Conservation (phyloP, 169 alveolate genomes). For the Sarcocystis neurona region DNA sequence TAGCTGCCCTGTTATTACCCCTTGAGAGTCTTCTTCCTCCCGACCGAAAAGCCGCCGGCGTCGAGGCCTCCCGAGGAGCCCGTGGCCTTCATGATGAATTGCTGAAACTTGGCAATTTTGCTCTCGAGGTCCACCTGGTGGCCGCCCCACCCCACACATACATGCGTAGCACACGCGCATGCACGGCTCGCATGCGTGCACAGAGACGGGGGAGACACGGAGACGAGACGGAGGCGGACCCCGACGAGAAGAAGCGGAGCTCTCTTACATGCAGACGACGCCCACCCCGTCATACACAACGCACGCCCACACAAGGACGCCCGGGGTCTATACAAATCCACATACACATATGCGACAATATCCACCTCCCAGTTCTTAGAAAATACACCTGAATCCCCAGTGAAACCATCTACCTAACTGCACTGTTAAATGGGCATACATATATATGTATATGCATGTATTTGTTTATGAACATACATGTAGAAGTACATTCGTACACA, state of each 20-base stretch:
- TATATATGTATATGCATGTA: no score
- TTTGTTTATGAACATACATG: neutral
- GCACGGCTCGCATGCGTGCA: neutral
- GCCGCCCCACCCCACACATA: neutral
- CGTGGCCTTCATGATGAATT: constrained; percentile 75
- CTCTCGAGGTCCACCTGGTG: constrained; percentile 74
- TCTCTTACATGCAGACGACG: no score
- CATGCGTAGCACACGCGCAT: neutral
- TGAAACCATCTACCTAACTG: no score
- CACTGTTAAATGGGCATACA: no score
- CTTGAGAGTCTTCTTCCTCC: neutral
- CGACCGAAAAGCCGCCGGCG: neutral
- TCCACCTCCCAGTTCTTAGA: no score
- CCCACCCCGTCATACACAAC: neutral
- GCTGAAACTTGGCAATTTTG: constrained; percentile 77
- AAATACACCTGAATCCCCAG: no score
- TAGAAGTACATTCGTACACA: neutral
- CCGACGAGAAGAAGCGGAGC: no score
- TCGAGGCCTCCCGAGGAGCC: constrained; percentile 35
- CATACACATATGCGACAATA: no score
- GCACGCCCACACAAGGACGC: neutral
- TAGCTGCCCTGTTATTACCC: no score
- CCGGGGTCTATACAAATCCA: neutral
- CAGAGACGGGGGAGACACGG: neutral
- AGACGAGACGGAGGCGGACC: neutral